Evolutionary conservation across 106 monocot species (phyloP).

Genomic region (Dendrobium chrysotoxum): DNA sequence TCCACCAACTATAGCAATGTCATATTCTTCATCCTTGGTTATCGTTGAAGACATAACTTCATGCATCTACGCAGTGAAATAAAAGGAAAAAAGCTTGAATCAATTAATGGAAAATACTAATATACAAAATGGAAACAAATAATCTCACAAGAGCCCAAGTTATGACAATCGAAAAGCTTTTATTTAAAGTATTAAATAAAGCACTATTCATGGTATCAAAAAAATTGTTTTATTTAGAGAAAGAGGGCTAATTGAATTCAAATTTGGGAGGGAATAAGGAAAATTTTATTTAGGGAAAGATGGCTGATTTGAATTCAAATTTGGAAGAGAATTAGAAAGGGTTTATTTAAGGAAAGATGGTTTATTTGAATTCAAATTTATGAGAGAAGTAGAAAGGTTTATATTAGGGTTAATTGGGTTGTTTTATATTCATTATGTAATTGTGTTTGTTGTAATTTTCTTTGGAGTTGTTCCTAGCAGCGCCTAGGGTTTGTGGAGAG

Average conservation of each 20-base stretch:
- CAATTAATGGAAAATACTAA: not conserved
- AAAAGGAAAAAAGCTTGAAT: not conserved
- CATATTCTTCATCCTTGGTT: conserved; percentile 27
- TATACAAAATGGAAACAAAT: not conserved
- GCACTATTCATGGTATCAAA: not conserved
- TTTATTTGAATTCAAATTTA: too few species aligned
- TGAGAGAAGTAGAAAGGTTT: too few species aligned
- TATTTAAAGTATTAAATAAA: not conserved
- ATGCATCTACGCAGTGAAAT: conserved; percentile 8
- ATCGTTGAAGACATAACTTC: conserved; percentile 7
- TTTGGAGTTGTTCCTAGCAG: too few species aligned
- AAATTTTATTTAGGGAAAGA: too few species aligned
- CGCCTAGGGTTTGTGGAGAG: too few species aligned
- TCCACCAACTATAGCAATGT: conserved; percentile 88
- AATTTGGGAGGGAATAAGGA: too few species aligned
- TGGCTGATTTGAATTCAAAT: too few species aligned
- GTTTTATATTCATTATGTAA: too few species aligned
- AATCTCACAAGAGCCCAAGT: not conserved
- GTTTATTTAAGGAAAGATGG: too few species aligned
- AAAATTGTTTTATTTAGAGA: not conserved
- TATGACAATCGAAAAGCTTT: not conserved
- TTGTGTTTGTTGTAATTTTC: too few species aligned
- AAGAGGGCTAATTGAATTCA: not conserved
- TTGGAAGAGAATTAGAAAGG: too few species aligned
- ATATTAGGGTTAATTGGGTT: too few species aligned